Percentiles rank a stretch among this genome's conserved stretches.
phyloP scores from a whole-genome alignment of 2,329 filamentous ascomycete genomes.

The Eutypa lata region DNA sequence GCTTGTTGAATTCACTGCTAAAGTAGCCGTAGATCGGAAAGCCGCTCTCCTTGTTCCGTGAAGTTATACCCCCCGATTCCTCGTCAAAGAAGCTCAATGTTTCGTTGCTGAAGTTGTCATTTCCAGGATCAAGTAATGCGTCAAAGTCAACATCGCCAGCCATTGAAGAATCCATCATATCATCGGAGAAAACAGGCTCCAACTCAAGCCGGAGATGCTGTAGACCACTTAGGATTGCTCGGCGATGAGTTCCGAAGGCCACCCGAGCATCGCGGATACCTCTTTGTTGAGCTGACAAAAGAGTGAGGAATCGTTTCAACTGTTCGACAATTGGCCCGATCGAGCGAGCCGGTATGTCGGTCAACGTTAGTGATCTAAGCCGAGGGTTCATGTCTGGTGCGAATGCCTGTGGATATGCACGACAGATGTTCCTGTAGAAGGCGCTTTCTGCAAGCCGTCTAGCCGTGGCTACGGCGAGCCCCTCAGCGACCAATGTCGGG shows the following conservation, averaged over 20 bases:
- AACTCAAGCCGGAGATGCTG: slow-evolving; percentile 54
- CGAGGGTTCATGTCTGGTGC: slow-evolving; percentile 56
- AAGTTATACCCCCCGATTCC: slow-evolving; percentile 18
- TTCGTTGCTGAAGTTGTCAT: slow-evolving; percentile 33
- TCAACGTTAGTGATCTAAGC: slow-evolving; percentile 50
- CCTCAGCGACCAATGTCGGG: slow-evolving; percentile 40
- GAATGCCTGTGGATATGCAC: slow-evolving; percentile 46
- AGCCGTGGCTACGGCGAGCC: slow-evolving; percentile 32
- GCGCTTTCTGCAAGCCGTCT: slow-evolving; percentile 43
- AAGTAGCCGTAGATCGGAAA: neutral
- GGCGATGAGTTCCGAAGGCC: slow-evolving; percentile 30
- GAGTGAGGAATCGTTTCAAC: slow-evolving; percentile 45
- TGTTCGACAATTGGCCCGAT: slow-evolving; percentile 45
- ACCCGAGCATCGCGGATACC: slow-evolving; percentile 32
- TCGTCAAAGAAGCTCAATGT: slow-evolving; percentile 40
- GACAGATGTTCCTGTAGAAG: slow-evolving; percentile 40
- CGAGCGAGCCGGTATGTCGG: slow-evolving; percentile 52
- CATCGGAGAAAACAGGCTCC: slow-evolving; percentile 39
- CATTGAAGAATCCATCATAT: slow-evolving; percentile 27
- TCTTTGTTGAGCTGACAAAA: slow-evolving; percentile 47
- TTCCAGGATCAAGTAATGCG: slow-evolving; percentile 35
- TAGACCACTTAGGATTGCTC: slow-evolving; percentile 48
- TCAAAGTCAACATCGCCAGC: slow-evolving; percentile 38
- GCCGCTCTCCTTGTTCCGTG: slow-evolving; percentile 1
- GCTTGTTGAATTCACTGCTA: neutral